Evolutionary conservation across 371 early-diverging fungal species (phyloP).

Genomic region (Mucor lusitanicus): DNA sequence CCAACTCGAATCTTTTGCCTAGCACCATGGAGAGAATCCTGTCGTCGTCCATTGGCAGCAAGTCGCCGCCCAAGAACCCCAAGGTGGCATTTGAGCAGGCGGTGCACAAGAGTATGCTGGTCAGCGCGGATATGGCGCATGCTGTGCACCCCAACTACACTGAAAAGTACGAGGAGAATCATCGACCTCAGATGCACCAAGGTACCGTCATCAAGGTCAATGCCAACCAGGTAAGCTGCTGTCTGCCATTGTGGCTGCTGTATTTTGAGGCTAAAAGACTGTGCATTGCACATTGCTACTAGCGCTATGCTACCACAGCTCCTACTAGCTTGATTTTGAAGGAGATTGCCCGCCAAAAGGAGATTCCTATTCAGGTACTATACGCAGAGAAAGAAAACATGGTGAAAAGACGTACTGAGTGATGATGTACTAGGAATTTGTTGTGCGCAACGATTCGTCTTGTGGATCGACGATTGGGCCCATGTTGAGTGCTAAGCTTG

Average conservation of each 20-base stretch:
- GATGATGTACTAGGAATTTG: conserved; percentile 92
- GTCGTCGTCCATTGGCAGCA: conserved; percentile 29
- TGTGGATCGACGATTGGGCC: conserved; percentile 98
- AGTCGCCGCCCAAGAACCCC: conserved; percentile 12
- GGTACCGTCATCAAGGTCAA: conserved; percentile 96
- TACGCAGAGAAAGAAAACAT: no score
- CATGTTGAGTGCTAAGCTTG: conserved; percentile 91
- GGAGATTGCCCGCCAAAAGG: conserved; percentile 73
- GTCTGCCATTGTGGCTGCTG: no score
- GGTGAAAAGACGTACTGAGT: no score
- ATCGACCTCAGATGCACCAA: conserved; percentile 89
- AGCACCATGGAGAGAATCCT: conserved; percentile 62
- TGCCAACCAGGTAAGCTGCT: conserved; percentile 67
- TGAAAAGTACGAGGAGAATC: conserved; percentile 89
- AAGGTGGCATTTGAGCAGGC: conserved; percentile 78
- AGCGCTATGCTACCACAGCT: conserved; percentile 93
- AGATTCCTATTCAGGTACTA: conserved; percentile 80
- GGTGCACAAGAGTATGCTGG: conserved; percentile 82
- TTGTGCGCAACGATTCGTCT: conserved; percentile 91
- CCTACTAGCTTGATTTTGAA: conserved; percentile 82
- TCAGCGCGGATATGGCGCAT: conserved; percentile 96
- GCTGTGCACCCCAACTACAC: conserved; percentile 89
- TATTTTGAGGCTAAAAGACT: no score
- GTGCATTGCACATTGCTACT: background rate
- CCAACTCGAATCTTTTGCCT: conserved; percentile 85